Base-by-base conservation (phyloP, 768 basidiomycete genomes). In the Crepidotus variabilis region DNA sequence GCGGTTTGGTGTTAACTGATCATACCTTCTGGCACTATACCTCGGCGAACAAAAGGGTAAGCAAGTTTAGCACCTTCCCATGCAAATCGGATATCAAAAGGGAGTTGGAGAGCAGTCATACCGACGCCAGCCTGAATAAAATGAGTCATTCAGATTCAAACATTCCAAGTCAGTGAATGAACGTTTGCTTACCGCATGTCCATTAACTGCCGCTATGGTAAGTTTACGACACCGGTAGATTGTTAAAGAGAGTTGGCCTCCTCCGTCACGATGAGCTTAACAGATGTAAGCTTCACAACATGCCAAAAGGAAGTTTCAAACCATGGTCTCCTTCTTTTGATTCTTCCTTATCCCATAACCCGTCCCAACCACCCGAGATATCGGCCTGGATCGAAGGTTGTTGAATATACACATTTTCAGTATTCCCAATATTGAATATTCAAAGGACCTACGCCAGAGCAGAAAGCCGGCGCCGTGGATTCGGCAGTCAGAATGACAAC, bases 181-280 rank as follows among this genome's bases (percentile, higher is more conserved):
- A 22, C n/a, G 36, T 8, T 52, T 24, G 58, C 72, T 16, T 58
- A 75, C 79, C 3, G 79, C 78, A 61, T 80, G 76, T 0, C 81
- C 80, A 54, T 81, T 81, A 16, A 81, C 77, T 1, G 79, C 78
- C 13, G 70, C 73, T 34, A 81, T 77, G 16, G 81, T 81, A 11
- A 85, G 72, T 63, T 85, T 85, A 47, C 81, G 77, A 66, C 81
- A 84, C 6, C 73, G 72, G 52, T 77, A 76, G 50, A 84, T 76
- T 7, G 74, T 72, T 48, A 84, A 61, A 18, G 80, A 63, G 6
- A 79, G 70, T 24, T 67, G 59, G 2, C 83, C 83, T 47, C 82
- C 82, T 2, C 67, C 59, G 57, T 84, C 82, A 34, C 81, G 69
- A 63, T 80, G 78, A 8, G 78, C 78, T 54, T 20, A 24, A 22